A percentile compares a stretch with the other conserved stretches of the same genome.
phyloP scores from a whole-genome alignment of 345 rosid genomes.

The Triadica sebifera region DNA sequence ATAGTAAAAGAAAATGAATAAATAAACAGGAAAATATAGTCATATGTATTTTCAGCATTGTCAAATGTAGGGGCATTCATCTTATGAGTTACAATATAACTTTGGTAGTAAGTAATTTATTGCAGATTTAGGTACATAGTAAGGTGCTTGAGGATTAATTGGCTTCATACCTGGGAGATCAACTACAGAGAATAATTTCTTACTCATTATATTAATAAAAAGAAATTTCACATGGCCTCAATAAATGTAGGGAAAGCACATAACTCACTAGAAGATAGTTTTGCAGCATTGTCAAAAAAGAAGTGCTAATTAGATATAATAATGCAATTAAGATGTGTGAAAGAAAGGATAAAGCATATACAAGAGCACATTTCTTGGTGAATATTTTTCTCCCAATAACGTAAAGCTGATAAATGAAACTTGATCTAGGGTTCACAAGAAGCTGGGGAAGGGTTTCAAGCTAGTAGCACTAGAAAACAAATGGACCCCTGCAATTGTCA shows the following conservation, averaged over 20 bases:
- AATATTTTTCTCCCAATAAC: background rate
- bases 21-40: background rate
- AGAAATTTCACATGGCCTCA: background rate
- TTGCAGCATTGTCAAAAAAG: background rate
- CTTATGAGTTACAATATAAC: background rate
- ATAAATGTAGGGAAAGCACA: background rate
- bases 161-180: background rate
- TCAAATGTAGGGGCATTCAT: background rate
- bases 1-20: slow-evolving; percentile 3
- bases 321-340: background rate
- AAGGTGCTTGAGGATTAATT: background rate
- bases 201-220: background rate
- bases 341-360: background rate
- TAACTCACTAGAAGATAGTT: background rate
- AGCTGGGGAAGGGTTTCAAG: background rate
- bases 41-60: background rate
- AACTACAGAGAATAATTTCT: background rate
- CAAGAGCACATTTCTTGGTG: background rate
- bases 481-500: too few relatives aligned
- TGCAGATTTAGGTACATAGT: background rate
- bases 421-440: background rate
- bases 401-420: background rate
- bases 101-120: background rate
- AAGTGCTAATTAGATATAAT: background rate
- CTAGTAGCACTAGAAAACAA: background rate